Evolutionary conservation across 352 stramenopile species (phyloP), one percentile per base, ranked within the genome.

Genomic region (Saprolegnia diclina): DNA sequence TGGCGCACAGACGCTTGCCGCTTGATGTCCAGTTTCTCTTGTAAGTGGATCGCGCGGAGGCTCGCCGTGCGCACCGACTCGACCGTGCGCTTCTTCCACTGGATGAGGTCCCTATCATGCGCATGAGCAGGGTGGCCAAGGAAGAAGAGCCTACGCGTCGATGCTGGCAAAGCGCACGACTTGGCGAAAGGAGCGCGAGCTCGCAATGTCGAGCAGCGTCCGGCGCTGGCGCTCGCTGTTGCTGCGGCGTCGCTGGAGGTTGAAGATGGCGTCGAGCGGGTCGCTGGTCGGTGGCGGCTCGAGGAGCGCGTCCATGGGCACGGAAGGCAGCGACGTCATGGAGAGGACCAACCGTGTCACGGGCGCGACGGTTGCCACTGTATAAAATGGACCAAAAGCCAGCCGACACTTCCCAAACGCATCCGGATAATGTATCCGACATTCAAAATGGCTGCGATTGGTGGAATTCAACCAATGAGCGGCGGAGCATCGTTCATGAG

Each of bases 71-170:
- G 63, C 38, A 69, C 46, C 11, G 63, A 69, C 53, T 69, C 63
- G 40, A 61, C 38, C 32, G 82, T 82, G 0, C 83, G 82, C 74
- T 92, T 79, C 24, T 84, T 90, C 85, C 85, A 94, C 76, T 87
- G 80, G 35, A 85, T 82, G 56, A 92, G 87, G 57, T 94, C 86
- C 6, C 83, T 91, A 69, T 44, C 53, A 16, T 29, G 5, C 2
- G 29, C 29, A 35, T 29, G 46, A 22, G n/a, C 46, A 54, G 2
- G 46, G 5, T 29, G 5, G 46, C 2, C n/a, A 5, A 54, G n/a
- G 5, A 5, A 6, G n/a, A 54, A 29, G 46, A 14, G 42, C 35
- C 35, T 59, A 59, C 52, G 24, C 52, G 9, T 59, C 52, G 9
- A 59, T 59, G 24, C 52, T 35, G 24, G 52, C 52, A 24, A 59